These are phyloP conservation scores for Cercospora sojina DNA, from an alignment of 2,329 filamentous ascomycete species.

Conservation along the genomic window DNA sequence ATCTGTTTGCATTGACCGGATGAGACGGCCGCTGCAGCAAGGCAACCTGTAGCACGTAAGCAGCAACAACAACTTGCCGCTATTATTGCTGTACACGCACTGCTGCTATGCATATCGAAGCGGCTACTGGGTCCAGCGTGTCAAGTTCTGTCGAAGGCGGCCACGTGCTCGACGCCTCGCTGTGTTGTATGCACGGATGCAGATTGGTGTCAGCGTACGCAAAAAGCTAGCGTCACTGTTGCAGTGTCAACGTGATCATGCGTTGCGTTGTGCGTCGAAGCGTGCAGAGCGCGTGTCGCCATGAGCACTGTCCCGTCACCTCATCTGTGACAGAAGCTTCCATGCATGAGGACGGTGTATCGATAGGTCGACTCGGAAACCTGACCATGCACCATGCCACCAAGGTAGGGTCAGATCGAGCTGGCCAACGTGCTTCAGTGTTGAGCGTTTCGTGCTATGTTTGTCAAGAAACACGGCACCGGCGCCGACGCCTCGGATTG, in stretches of 20 bases:
- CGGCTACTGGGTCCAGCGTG: background rate
- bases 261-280: background rate
- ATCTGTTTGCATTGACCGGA: background rate
- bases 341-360: conserved; percentile 10
- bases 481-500: background rate
- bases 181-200: background rate
- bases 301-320: background rate
- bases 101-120: conserved; percentile 4
- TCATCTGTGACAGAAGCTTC: conserved; percentile 12
- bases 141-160: background rate
- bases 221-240: conserved; percentile 6
- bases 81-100: background rate
- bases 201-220: background rate
- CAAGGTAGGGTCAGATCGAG: background rate
- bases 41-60: conserved; percentile 12
- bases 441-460: background rate
- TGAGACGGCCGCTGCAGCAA: background rate
- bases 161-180: background rate
- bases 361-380: background rate
- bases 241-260: conserved; percentile 7
- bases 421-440: conserved; percentile 1
- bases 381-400: background rate
- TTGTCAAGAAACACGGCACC: background rate
- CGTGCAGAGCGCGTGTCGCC: conserved; percentile 2
- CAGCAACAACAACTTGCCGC: background rate